Conservation (phyloP, 306 rosid species). For the Vachellia collinsii region DNA sequence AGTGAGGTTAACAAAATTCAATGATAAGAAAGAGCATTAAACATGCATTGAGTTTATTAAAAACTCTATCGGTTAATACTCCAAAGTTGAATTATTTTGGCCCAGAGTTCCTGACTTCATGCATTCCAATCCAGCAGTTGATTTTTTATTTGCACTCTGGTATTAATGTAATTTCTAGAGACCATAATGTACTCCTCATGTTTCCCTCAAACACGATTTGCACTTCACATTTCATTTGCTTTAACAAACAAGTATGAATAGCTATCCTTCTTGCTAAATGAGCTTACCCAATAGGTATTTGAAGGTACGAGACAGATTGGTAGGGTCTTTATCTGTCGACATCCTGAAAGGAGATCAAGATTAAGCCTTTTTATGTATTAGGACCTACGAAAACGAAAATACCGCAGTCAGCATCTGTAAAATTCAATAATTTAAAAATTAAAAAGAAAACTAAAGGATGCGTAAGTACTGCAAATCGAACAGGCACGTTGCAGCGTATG, state of each 20-base stretch:
- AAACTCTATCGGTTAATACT: not conserved
- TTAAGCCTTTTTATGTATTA: not conserved
- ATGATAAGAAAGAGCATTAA: not conserved
- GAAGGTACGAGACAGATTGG: conserved; percentile 82
- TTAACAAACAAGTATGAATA: no score
- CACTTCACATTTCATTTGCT: not conserved
- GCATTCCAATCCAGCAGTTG: not conserved
- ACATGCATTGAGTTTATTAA: not conserved
- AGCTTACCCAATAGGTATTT: conserved; percentile 76
- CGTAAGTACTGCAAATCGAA: not conserved
- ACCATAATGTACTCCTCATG: not conserved
- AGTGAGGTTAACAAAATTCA: not conserved
- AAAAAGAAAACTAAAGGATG: not conserved
- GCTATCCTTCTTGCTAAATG: not conserved
- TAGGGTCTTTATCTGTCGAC: conserved; percentile 50
- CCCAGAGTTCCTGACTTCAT: not conserved
- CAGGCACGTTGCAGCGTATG: not conserved
- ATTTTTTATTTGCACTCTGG: not conserved
- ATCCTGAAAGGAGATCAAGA: conserved; percentile 31
- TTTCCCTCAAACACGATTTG: not conserved
- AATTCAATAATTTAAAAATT: not conserved
- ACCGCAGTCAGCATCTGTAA: not conserved
- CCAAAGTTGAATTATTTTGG: not conserved
- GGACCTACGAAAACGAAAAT: conserved; percentile 29
- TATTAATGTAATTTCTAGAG: not conserved